Evolutionary conservation across 768 basidiomycete species (phyloP).

Genomic region (Sporobolomyces roseus): DNA sequence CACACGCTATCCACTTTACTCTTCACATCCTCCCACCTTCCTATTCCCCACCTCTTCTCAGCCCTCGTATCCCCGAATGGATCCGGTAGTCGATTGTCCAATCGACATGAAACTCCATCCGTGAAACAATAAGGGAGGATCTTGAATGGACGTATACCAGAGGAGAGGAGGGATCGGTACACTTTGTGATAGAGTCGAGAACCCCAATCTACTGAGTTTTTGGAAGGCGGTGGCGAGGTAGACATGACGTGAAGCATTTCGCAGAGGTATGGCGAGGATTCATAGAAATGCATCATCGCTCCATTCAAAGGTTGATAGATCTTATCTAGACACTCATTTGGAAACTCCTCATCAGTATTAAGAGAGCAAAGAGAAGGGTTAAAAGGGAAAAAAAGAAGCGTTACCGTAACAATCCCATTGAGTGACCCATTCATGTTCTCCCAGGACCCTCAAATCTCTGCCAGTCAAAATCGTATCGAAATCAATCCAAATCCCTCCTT

Average conservation of each 20-base stretch:
- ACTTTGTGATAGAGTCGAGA: slow-evolving; percentile 78
- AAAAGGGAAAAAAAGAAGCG: neutral
- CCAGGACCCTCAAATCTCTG: slow-evolving; percentile 73
- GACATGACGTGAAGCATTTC: slow-evolving; percentile 91
- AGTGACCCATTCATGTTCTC: slow-evolving; percentile 93
- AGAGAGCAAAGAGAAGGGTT: neutral
- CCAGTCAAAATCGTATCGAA: slow-evolving; percentile 88
- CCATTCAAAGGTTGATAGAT: slow-evolving; percentile 78
- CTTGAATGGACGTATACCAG: slow-evolving; percentile 74
- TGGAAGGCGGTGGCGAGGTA: slow-evolving; percentile 64
- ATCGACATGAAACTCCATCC: slow-evolving; percentile 83
- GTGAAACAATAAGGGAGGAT: slow-evolving; percentile 93
- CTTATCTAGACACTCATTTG: too few relatives aligned
- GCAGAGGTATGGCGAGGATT: slow-evolving; percentile 91
- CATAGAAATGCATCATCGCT: slow-evolving; percentile 86
- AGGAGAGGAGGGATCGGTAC: slow-evolving; percentile 59
- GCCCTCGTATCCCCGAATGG: slow-evolving; percentile 60
- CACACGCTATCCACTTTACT: slow-evolving; percentile 71
- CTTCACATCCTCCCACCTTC: slow-evolving; percentile 59
- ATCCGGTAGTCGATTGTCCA: slow-evolving; percentile 88
- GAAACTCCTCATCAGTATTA: too few relatives aligned
- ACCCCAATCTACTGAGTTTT: slow-evolving; percentile 89
- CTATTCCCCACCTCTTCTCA: slow-evolving; percentile 60
- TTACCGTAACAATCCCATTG: slow-evolving; percentile 98
- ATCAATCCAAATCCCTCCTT: slow-evolving; percentile 93